phyloP scores from a whole-genome alignment of 257 asterid genomes.

The Coffea canephora region DNA sequence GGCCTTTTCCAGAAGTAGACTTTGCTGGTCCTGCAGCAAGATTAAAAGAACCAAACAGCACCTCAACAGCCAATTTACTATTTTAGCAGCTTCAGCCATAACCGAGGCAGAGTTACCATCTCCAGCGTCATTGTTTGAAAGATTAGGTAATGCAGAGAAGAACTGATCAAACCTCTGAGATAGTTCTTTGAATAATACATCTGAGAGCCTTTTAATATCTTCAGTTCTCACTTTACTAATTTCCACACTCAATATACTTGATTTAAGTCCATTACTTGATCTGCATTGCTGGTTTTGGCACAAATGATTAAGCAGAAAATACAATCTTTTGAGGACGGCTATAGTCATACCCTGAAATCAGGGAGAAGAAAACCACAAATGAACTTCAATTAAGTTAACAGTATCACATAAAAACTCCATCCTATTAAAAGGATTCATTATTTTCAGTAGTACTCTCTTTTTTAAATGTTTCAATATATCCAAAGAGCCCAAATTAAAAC shows the following conservation, averaged over 20 bases:
- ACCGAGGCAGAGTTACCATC: conserved; percentile 27
- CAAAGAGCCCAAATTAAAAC: background rate
- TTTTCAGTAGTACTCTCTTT: background rate
- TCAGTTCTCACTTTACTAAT: conserved; percentile 30
- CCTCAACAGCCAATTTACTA: conserved; percentile 53
- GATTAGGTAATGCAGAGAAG: conserved; percentile 33
- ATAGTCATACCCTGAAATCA: conserved; percentile 54
- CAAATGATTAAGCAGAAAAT: conserved; percentile 44
- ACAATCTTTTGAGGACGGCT: conserved; percentile 50
- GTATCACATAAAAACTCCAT: background rate
- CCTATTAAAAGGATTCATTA: no score
- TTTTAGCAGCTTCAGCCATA: conserved; percentile 37
- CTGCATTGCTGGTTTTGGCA: conserved; percentile 37
- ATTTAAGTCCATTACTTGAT: conserved; percentile 22
- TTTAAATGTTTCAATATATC: background rate
- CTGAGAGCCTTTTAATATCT: conserved; percentile 46
- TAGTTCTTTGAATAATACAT: conserved; percentile 47
- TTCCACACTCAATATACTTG: conserved; percentile 30
- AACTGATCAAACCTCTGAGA: conserved; percentile 44
- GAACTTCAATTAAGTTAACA: background rate
- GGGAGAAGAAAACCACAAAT: background rate
- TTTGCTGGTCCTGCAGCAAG: conserved; percentile 36
- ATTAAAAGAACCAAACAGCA: conserved; percentile 61
- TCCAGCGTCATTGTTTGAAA: conserved; percentile 29
- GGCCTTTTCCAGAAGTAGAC: conserved; percentile 48